These are phyloP conservation scores for Nowakowskiella sp. DNA, from an alignment of 192 early-diverging fungal species.

Conservation along the genomic window DNA sequence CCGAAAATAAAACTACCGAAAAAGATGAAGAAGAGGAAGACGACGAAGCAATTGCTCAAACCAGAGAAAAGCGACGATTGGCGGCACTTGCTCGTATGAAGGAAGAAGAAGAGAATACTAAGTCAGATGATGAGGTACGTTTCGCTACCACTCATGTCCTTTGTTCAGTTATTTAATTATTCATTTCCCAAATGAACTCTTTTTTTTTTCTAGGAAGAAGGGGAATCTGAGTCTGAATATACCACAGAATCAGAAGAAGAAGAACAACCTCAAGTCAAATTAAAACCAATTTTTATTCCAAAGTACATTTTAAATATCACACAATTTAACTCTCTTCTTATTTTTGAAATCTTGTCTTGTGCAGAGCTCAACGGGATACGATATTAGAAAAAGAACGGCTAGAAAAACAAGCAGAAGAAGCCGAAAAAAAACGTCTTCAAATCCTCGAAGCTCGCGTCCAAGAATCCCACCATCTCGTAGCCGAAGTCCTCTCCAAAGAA, in stretches of 20 bases:
- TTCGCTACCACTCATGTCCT: slow-evolving; percentile 10
- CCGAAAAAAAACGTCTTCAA: slow-evolving; percentile 41
- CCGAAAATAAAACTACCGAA: background rate
- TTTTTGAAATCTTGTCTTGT: background rate
- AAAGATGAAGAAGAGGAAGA: slow-evolving; percentile 33
- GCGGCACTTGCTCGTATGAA: slow-evolving; percentile 20
- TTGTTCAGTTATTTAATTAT: background rate
- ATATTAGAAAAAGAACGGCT: slow-evolving; percentile 47
- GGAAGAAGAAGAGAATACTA: slow-evolving; percentile 35
- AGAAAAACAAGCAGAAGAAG: slow-evolving; percentile 46
- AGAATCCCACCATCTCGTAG: slow-evolving; percentile 71
- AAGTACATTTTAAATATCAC: slow-evolving; percentile 45
- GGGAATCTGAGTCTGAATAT: slow-evolving; percentile 55
- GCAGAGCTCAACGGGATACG: slow-evolving; percentile 53
- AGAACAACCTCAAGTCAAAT: slow-evolving; percentile 46
- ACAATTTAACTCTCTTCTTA: background rate
- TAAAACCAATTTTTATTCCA: slow-evolving; percentile 90
- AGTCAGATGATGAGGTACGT: slow-evolving; percentile 22
- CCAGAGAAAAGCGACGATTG: slow-evolving; percentile 18
- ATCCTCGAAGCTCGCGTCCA: slow-evolving; percentile 54
- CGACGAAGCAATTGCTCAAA: slow-evolving; percentile 38
- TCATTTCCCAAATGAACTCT: slow-evolving; percentile 5
- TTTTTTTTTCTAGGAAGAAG: slow-evolving; percentile 14
- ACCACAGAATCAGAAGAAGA: slow-evolving; percentile 47
- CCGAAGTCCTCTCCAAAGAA: slow-evolving; percentile 60